phyloP scores from a whole-genome alignment of 1,284 basidiomycete species.

The Fomitopsis pinicola region DNA sequence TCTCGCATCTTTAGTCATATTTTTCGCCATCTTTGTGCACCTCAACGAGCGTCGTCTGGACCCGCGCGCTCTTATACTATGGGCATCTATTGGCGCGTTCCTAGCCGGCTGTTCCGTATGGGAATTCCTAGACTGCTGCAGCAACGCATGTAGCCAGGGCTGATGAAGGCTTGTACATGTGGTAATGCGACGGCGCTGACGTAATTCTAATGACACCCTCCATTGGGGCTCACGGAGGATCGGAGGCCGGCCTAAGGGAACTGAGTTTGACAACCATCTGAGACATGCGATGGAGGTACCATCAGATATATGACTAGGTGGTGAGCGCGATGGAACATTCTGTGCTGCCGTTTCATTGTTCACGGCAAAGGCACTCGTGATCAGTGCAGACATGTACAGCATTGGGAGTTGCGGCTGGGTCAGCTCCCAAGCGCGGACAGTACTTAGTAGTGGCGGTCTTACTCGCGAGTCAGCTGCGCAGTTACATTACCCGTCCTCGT shows the following conservation, averaged over 20 bases:
- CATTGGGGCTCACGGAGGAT: too few relatives aligned
- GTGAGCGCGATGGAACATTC: too few relatives aligned
- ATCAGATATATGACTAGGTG: too few relatives aligned
- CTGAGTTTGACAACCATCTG: too few relatives aligned
- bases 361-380: constrained; percentile 52
- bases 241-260: too few relatives aligned
- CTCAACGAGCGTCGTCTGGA: constrained; percentile 64
- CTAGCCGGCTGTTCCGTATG: constrained; percentile 58
- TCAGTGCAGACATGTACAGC: constrained; percentile 27
- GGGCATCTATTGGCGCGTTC: constrained; percentile 59
- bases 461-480: constrained; percentile 32
- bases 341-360: constrained; percentile 36
- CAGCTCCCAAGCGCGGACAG: constrained; percentile 37
- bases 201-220: too few relatives aligned
- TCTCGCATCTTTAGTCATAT: constrained; percentile 75
- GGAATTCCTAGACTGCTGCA: constrained; percentile 47
- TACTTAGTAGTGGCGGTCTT: constrained; percentile 41
- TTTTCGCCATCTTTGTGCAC: constrained; percentile 76
- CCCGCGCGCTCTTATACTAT: constrained; percentile 67
- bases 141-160: too few relatives aligned
- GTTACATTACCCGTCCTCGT: constrained; percentile 15
- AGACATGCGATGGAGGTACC: too few relatives aligned
- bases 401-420: constrained; percentile 16
- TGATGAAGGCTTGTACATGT: too few relatives aligned
- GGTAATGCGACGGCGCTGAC: too few relatives aligned